Percentiles rank a stretch among this genome's conserved stretches.
These are phyloP conservation scores for Zizania palustris DNA, from an alignment of 202 grass and related monocot genomes.

Conservation along the genomic window DNA sequence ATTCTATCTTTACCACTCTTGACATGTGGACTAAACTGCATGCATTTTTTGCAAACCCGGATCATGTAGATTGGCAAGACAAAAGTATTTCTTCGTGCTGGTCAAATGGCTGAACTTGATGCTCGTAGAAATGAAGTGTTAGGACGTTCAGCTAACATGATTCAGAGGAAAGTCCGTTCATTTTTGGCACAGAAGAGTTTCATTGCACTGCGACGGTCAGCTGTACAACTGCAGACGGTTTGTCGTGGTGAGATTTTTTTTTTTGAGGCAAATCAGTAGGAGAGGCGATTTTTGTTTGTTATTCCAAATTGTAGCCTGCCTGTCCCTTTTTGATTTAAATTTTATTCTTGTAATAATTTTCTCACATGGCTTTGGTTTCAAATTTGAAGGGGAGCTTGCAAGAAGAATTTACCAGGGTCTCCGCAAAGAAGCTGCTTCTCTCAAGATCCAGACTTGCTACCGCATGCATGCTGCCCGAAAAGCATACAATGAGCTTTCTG, in stretches of 20 bases:
- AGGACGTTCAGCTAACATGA: conserved; percentile 81
- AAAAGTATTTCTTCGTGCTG: conserved; percentile 98
- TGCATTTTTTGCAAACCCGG: conserved; percentile 43
- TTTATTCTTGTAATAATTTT: conserved; percentile 15
- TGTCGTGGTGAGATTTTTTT: conserved; percentile 63
- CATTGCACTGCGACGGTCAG: conserved; percentile 58
- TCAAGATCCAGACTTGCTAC: conserved; percentile 84
- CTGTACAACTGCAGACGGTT: conserved; percentile 77
- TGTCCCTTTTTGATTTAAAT: conserved; percentile 27
- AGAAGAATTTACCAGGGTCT: conserved; percentile 70
- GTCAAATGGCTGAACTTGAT: conserved; percentile 99
- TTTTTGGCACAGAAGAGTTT: conserved; percentile 75
- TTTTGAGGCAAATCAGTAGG: too few species aligned
- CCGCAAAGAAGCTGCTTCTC: conserved; percentile 80
- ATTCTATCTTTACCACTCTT: background rate
- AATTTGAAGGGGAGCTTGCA: conserved; percentile 73
- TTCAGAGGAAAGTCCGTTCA: conserved; percentile 89
- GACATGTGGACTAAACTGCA: conserved; percentile 39
- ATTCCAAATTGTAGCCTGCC: conserved; percentile 22
- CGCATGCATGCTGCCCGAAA: conserved; percentile 77
- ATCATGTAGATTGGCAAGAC: conserved; percentile 85
- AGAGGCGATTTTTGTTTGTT: conserved; percentile 27
- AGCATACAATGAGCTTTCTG: conserved; percentile 57
- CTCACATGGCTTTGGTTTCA: conserved; percentile 41
- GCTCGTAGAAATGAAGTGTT: conserved; percentile 89